Evolutionary conservation across 2,329 filamentous ascomycete species (phyloP).

Genomic region (Epichloe scottii): DNA sequence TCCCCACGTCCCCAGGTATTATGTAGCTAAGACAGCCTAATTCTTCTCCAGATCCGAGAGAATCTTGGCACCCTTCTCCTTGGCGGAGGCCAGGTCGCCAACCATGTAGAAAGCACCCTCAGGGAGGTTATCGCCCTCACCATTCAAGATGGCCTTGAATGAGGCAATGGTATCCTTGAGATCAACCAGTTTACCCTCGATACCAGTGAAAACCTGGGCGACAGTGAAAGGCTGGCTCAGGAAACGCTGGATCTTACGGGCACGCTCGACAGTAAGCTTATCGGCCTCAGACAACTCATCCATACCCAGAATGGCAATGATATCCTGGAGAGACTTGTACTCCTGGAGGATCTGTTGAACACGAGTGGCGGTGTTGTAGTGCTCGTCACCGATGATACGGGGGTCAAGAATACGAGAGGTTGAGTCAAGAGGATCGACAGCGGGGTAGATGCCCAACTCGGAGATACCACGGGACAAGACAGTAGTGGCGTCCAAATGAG

Average conservation of each 20-base stretch:
- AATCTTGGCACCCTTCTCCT: slow-evolving; percentile 99
- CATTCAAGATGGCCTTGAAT: slow-evolving; percentile 93
- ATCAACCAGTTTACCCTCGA: slow-evolving; percentile 94
- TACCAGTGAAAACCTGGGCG: slow-evolving; percentile 71
- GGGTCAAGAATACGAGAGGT: slow-evolving; percentile 99
- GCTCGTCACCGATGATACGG: slow-evolving; percentile 94
- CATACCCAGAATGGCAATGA: slow-evolving; percentile 99
- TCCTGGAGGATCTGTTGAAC: slow-evolving; percentile 99
- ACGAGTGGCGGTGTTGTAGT: slow-evolving; percentile 87
- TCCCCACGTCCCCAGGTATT: slow-evolving; percentile 22
- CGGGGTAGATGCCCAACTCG: slow-evolving; percentile 99
- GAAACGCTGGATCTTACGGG: slow-evolving; percentile 99
- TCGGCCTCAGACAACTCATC: slow-evolving; percentile 98
- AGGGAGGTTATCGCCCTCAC: slow-evolving; percentile 91
- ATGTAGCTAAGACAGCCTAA: slow-evolving; percentile 28
- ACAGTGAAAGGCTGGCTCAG: slow-evolving; percentile 97
- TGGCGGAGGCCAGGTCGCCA: slow-evolving; percentile 85
- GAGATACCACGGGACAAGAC: slow-evolving; percentile 99
- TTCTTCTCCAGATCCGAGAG: slow-evolving; percentile 77
- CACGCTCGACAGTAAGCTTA: slow-evolving; percentile 99
- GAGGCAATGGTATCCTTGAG: slow-evolving; percentile 95
- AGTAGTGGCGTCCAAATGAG: slow-evolving; percentile 99
- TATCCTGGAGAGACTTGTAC: slow-evolving; percentile 99
- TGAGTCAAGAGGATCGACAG: slow-evolving; percentile 98
- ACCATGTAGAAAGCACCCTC: slow-evolving; percentile 98